Evolutionary conservation across 2,329 filamentous ascomycete species (phyloP), one percentile per base, ranked within the genome.

Genomic region (Stachybotrys echinatus): DNA sequence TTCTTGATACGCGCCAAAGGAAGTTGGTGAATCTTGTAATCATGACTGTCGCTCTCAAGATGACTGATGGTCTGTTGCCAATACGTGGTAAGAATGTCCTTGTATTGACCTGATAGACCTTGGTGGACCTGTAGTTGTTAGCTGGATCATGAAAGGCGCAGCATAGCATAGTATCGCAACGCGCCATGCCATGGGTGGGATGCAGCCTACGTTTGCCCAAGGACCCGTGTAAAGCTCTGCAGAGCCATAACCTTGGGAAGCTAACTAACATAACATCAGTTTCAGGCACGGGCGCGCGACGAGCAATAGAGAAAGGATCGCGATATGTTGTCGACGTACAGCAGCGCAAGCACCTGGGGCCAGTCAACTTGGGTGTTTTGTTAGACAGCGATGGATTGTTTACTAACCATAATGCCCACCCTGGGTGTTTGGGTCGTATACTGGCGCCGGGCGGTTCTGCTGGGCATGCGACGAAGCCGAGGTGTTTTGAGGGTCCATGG

Each of bases 1-100:
- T 99, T 99, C 78, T 99, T 99, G 75, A 99, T 99, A 49, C 94
- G 87, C n/a, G 94, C 94, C 39, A 99, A 79, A 2, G 94, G 94
- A 38, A 99, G 79, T 69, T 97, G 94, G 68, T 99, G 94, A 50
- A 97, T 82, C 73, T 99, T 99, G 79, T 97, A 99, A 71, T 99
- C 94, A 69, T 99, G 94, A 45, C 88, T 90, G 62, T 97, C 94
- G 52, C 82, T 89, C 73, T 99, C 94, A 52, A 99, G 83, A 67
- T 95, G 91, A 58, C 87, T 92, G 73, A 99, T 96, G 55, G 92
- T 94, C 65, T 99, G 92, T 70, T 99, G 94, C 94, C 94, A 99
- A 74, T 99, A 99, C 6, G 92, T 96, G 42, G 95, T 96, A 61
- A 99, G 78, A 63, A 97, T 96, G 68, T 99, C 94, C 67, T 95